Percentiles rank a stretch among this genome's conserved stretches.
Conservation (phyloP, 176 grass and related monocot species). For the Oryza punctata region DNA sequence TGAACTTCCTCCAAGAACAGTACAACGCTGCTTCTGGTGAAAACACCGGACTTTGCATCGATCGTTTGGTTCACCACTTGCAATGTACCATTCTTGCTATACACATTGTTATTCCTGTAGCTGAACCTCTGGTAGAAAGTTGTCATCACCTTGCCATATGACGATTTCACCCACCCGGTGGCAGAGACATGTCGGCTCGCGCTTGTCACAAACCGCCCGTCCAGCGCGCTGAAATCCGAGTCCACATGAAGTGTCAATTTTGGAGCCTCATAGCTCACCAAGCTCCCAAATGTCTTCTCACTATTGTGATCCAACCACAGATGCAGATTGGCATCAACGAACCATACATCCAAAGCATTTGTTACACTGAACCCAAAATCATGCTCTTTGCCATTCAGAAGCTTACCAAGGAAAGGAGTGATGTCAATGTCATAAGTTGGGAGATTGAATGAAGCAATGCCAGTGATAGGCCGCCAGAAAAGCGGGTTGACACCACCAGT, state of each 20-base stretch:
- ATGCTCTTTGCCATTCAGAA: conserved; percentile 58
- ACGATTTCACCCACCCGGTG: conserved; percentile 61
- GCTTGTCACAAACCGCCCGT: conserved; percentile 49
- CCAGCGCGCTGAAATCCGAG: conserved; percentile 35
- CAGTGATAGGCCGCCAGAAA: conserved; percentile 59
- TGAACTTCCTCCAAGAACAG: conserved; percentile 39
- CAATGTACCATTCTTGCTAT: conserved; percentile 26
- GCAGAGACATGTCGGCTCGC: conserved; percentile 42
- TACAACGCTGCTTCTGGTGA: not conserved
- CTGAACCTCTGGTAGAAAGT: conserved; percentile 50
- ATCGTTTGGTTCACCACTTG: conserved; percentile 59
- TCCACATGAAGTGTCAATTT: conserved; percentile 3
- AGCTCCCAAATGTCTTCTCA: conserved; percentile 32
- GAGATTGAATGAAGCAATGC: conserved; percentile 54
- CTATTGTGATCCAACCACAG: conserved; percentile 64
- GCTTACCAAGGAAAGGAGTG: conserved; percentile 59
- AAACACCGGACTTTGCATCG: conserved; percentile 40
- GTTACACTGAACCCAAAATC: conserved; percentile 53
- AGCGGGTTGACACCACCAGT: conserved; percentile 61
- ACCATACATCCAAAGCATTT: conserved; percentile 56
- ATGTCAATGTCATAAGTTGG: conserved; percentile 67
- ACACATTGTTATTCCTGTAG: conserved; percentile 51
- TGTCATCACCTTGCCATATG: conserved; percentile 48
- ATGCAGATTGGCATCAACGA: conserved; percentile 61
- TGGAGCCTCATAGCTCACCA: conserved; percentile 42